phyloP scores from a whole-genome alignment of 106 monocot species.

The Acanthochlamys bracteata region DNA sequence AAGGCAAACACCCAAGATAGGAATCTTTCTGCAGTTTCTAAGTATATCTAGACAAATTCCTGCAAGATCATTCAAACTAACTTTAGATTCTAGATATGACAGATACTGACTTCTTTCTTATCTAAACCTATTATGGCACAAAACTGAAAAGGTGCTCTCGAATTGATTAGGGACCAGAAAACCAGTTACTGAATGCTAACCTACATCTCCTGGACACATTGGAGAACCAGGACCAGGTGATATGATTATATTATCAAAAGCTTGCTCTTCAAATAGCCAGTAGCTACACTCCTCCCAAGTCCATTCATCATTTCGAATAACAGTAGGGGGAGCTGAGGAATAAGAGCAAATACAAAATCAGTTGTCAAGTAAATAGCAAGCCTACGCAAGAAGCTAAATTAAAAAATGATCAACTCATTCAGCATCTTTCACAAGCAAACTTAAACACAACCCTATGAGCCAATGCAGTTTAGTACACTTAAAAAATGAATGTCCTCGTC shows the following conservation, averaged over 20 bases:
- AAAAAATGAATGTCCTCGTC: too few relatives aligned
- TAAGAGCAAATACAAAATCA: not conserved
- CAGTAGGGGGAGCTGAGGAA: conserved; percentile 74
- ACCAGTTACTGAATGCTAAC: conserved; percentile 18
- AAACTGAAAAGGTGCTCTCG: too few relatives aligned
- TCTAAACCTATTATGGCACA: not conserved
- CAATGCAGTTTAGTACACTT: too few relatives aligned
- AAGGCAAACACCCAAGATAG: conserved; percentile 94
- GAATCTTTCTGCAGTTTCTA: conserved; percentile 66
- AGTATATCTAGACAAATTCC: conserved; percentile 78
- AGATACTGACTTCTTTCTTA: not conserved
- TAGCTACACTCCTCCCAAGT: conserved; percentile 51
- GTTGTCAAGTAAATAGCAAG: conserved; percentile 3
- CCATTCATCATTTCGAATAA: conserved; percentile 93
- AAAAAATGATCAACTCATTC: too few relatives aligned
- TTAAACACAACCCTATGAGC: too few relatives aligned
- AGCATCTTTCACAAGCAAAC: too few relatives aligned
- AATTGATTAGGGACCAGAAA: too few relatives aligned
- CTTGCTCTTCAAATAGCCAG: conserved; percentile 44
- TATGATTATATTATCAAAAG: conserved; percentile 96
- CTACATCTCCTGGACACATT: conserved; percentile 60
- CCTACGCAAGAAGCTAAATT: too few relatives aligned
- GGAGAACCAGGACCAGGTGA: conserved; percentile 98
- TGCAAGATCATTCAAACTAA: conserved; percentile 17
- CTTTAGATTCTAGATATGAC: not conserved